Conservation (phyloP, 495 filamentous ascomycete genomes). For the Hyaloscypha variabilis region DNA sequence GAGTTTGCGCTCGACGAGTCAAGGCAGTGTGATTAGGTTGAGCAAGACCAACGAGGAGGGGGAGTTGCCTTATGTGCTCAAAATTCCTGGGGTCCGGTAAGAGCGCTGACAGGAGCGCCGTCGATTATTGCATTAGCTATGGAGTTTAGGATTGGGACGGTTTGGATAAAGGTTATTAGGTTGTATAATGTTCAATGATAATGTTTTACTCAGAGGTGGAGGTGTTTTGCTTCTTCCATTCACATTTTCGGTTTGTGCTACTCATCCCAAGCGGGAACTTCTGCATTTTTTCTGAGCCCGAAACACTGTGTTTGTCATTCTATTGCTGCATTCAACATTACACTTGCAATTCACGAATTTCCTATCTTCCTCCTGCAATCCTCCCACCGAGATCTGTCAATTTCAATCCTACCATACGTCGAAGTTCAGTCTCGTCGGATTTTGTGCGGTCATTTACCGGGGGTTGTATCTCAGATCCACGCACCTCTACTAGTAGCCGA, state of each 20-base stretch:
- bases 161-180: slow-evolving; percentile 1
- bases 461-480: too few relatives aligned
- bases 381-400: too few relatives aligned
- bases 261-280: too few relatives aligned
- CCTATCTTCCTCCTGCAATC: too few relatives aligned
- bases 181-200: slow-evolving; percentile 26
- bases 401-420: too few relatives aligned
- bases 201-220: slow-evolving; percentile 8
- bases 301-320: too few relatives aligned
- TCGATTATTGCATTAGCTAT: slow-evolving; percentile 14
- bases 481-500: too few relatives aligned
- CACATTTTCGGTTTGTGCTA: background rate
- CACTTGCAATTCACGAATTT: too few relatives aligned
- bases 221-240: background rate
- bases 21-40: slow-evolving; percentile 30
- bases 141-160: background rate
- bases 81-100: slow-evolving; percentile 17
- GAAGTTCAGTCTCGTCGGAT: too few relatives aligned
- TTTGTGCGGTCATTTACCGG: too few relatives aligned
- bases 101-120: background rate
- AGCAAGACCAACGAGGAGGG: slow-evolving; percentile 23
- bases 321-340: too few relatives aligned
- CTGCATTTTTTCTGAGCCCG: too few relatives aligned
- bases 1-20: slow-evolving; percentile 40
- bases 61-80: slow-evolving; percentile 29